Evolutionary conservation across 495 filamentous ascomycete species (phyloP).

Genomic region (Opeltia flavorubescens): DNA sequence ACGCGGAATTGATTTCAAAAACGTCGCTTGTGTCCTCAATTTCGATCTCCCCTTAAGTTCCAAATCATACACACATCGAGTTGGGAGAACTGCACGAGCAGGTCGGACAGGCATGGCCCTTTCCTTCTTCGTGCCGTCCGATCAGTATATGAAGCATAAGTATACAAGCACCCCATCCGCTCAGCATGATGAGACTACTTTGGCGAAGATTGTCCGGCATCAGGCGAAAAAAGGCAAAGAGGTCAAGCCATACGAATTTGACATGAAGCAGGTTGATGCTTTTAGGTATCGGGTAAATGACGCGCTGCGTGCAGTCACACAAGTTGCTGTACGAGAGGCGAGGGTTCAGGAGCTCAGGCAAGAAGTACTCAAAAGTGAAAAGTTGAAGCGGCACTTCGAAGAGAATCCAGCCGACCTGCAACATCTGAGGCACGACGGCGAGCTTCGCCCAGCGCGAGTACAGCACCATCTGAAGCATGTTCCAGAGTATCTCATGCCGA

Average conservation of each 20-base stretch:
- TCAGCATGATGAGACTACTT: conserved; percentile 70
- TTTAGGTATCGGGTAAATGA: conserved; percentile 94
- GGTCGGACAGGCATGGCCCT: conserved; percentile 85
- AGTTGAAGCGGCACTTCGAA: conserved; percentile 88
- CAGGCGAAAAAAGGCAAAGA: conserved; percentile 63
- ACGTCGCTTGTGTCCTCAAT: conserved; percentile 89
- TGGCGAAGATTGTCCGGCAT: conserved; percentile 55
- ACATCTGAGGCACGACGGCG: conserved; percentile 81
- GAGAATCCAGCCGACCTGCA: conserved; percentile 85
- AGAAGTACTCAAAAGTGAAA: conserved; percentile 84
- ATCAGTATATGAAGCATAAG: conserved; percentile 74
- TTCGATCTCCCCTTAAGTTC: conserved; percentile 82
- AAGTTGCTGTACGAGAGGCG: conserved; percentile 76
- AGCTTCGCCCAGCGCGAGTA: conserved; percentile 61
- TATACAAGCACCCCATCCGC: conserved; percentile 58
- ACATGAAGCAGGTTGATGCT: conserved; percentile 81
- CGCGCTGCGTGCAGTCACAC: conserved; percentile 68
- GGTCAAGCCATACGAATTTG: conserved; percentile 80
- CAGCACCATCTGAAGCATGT: conserved; percentile 91
- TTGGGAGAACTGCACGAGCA: conserved; percentile 84
- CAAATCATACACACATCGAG: conserved; percentile 91
- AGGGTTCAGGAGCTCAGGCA: conserved; percentile 72
- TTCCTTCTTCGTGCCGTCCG: conserved; percentile 77
- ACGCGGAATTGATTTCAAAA: conserved; percentile 90
- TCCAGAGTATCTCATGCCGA: conserved; percentile 83